phyloP scores from a whole-genome alignment of 2,329 filamentous ascomycete genomes.

The Cladosporium colombiae region DNA sequence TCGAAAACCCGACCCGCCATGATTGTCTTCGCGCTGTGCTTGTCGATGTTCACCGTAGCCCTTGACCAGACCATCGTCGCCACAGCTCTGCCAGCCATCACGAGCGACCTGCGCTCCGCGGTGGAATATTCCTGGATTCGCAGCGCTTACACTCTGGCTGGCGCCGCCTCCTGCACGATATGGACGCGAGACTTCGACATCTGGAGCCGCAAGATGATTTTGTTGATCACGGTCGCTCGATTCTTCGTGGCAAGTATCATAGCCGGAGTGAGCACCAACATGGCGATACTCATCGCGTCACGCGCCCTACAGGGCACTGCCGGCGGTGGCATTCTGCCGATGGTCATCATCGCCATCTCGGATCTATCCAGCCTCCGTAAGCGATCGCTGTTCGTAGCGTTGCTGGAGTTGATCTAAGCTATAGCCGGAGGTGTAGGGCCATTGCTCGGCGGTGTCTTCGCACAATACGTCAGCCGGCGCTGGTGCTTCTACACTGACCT shows the following conservation, averaged over 20 bases:
- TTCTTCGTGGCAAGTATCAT: background rate
- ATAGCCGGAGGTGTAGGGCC: background rate
- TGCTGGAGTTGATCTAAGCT: background rate
- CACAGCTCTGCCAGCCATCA: background rate
- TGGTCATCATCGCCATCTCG: background rate
- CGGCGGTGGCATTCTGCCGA: conserved; percentile 33
- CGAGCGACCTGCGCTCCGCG: background rate
- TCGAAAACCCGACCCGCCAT: background rate
- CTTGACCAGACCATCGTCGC: background rate
- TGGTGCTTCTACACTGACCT: conserved; percentile 54
- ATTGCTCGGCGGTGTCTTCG: background rate
- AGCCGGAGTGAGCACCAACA: background rate
- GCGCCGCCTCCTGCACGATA: background rate
- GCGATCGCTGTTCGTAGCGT: conserved; percentile 41
- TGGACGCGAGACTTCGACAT: conserved; percentile 1
- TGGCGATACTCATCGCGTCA: conserved; percentile 34
- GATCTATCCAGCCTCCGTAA: background rate
- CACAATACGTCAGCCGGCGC: conserved; percentile 33
- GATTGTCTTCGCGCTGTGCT: background rate
- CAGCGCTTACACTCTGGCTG: background rate
- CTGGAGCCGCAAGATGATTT: background rate
- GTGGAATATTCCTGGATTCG: background rate
- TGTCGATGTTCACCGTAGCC: background rate
- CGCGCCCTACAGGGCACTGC: conserved; percentile 47
- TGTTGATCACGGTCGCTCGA: background rate